Base-by-base conservation (phyloP, 2,329 filamentous ascomycete species). In the Xylariaceae sp. region DNA sequence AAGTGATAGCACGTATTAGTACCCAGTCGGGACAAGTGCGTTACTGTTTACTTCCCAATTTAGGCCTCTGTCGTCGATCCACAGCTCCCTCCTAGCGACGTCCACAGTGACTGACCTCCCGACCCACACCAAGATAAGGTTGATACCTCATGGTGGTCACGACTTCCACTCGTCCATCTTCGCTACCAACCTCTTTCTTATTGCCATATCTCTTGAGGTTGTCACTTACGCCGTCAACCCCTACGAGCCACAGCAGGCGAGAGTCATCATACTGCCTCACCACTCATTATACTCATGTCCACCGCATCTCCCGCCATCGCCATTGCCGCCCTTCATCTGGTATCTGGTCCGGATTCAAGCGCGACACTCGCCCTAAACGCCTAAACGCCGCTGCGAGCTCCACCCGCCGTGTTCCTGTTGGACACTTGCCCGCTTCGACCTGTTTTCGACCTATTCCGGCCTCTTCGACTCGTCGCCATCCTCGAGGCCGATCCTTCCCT, bases 261-360 rank as follows among this genome's bases (percentile, higher is more conserved):
- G 52, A 55, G 51, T 51, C 51, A 51, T 37, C 23, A 30, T 30
- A 30, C 23, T 30, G 23, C 23, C 5, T 30, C 23, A 30, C 5
- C 23, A 30, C 23, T 30, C 4, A 30, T 51, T 9, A 47, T 9
- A 41, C 48, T 61, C 52, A 23, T 49, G 49, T 56, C 53, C 57
- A 23, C 17, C 13, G 34, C 17, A 41, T 44, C 30, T 44, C 13
- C 47, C 48, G 9, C 34, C 41, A 13, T 51, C 44, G 59, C 53
- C 39, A 13, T 9, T 52, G 60, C 53, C 49, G 41, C 41, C 50
- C 45, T 47, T 59, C 39, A 4, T 58, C 39, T n/a, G 53, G 52
- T 10, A 55, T 17, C 52, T 61, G 61, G 51, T 56, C 50, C 54
- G 57, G 61, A 59, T 60, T 56, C 55, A 54, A 59, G 59, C 56